Evolutionary conservation across 129 eudicot genomes (phyloP), one percentile per base, ranked within the genome.

Genomic region (Helianthus annuus): DNA sequence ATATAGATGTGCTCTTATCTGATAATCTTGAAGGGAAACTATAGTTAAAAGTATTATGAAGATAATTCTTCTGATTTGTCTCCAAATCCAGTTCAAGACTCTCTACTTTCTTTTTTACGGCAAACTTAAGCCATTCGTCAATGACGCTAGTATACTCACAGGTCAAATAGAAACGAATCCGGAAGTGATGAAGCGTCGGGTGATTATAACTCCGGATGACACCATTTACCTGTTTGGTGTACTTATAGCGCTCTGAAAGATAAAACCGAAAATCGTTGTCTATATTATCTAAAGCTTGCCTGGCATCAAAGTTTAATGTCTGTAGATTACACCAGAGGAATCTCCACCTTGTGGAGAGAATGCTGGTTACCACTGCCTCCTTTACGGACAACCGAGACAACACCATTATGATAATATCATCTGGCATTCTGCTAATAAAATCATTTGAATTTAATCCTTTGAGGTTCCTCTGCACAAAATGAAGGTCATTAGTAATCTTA

Each of bases 391-490:
- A 66, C n/a, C 32, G 52, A 51, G 83, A 85, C 32, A 79, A 4
- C 24, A 85, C 77, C 3, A 61, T 22, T 45, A 83, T 57, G 48
- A 83, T 81, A 59, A 86, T 62, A 8, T 83, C 87, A 74, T 86
- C 81, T 0, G 88, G 80, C 53, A 81, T 57, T 32, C 17, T 39
- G 65, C 84, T 85, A 44, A 85, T 78, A 13, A 10, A 36, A 72
- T 78, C 89, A 56, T 74, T 44, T 3, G 52, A n/a, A 14, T 13
- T 46, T 67, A 12, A 67, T 67, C 57, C 71, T 67, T 7, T 15
- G 34, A 48, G 34, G 10, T 38, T 75, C 6, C 32, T 78, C 85
- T 76, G 17, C 71, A 67, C 4, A 67, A 48, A 16, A 65, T 65
- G 45, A 44, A 63, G 14, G 17, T 63, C 68, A 63, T 63, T 14